Evolutionary conservation across 441 rosid species (phyloP).

Genomic region (Arabidopsis hybrid): DNA sequence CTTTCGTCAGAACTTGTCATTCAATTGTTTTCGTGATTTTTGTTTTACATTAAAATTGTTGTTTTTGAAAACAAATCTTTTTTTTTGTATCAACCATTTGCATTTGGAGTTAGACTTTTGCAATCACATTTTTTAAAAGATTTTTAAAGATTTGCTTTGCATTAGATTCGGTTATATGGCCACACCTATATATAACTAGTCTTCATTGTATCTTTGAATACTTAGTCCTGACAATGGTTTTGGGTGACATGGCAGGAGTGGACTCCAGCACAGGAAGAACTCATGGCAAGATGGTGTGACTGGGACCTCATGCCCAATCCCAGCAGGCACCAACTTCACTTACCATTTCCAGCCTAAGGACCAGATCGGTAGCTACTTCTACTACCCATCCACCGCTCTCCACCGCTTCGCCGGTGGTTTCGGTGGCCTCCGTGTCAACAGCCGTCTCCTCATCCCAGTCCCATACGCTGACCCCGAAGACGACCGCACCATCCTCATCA

Average conservation of each 20-base stretch:
- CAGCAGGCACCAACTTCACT: conserved; percentile 66
- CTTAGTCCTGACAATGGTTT: conserved; percentile 20
- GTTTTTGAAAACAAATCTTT: no score
- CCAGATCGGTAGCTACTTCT: conserved; percentile 82
- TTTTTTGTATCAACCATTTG: no score
- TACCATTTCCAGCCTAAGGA: conserved; percentile 79
- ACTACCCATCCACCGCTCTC: conserved; percentile 60
- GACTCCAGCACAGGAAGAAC: conserved; percentile 74
- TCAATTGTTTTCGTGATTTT: not conserved
- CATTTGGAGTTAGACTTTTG: no score
- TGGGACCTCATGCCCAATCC: conserved; percentile 76
- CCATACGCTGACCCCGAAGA: conserved; percentile 73
- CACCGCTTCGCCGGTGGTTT: conserved; percentile 72
- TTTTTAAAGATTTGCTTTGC: not conserved
- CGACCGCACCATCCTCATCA: conserved; percentile 59
- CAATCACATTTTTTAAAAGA: no score
- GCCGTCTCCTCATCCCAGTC: conserved; percentile 71
- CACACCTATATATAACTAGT: not conserved
- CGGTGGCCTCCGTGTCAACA: conserved; percentile 72
- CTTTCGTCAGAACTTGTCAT: not conserved
- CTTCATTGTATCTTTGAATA: not conserved
- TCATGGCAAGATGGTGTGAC: conserved; percentile 73
- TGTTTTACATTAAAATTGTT: no score
- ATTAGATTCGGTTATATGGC: not conserved
- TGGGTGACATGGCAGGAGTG: conserved; percentile 52